phyloP scores from a whole-genome alignment of 352 stramenopile species.

The Phytopythium aichiense region DNA sequence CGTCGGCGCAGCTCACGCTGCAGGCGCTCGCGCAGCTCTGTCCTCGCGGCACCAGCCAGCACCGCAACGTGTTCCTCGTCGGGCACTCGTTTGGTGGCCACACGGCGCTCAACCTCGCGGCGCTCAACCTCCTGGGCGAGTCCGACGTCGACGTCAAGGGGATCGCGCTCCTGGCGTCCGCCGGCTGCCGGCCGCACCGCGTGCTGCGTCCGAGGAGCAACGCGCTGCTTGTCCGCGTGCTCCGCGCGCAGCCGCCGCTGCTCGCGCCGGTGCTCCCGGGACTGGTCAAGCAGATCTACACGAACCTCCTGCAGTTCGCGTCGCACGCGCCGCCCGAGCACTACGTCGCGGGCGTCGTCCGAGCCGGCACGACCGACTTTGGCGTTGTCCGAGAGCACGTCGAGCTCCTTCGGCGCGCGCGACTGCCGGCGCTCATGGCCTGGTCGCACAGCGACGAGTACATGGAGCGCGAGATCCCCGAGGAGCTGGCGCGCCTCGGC shows the following conservation, averaged over 20 bases:
- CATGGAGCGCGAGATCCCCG: constrained; percentile 37
- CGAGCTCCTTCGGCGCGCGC: constrained; percentile 5
- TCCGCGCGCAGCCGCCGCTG: constrained; percentile 18
- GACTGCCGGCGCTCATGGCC: constrained; percentile 32
- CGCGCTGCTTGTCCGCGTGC: constrained; percentile 22
- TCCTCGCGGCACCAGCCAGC: constrained; percentile 6
- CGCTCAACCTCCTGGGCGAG: constrained; percentile 16
- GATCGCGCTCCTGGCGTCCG: constrained; percentile 35
- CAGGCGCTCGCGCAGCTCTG: constrained; percentile 28
- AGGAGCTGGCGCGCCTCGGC: constrained; percentile 26
- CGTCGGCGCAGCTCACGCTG: constrained; percentile 24
- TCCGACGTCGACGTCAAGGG: constrained; percentile 16
- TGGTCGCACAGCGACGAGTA: constrained; percentile 46
- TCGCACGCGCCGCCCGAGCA: constrained; percentile 19
- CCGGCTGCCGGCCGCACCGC: constrained; percentile 38
- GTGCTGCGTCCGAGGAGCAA: constrained; percentile 31
- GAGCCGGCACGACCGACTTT: constrained; percentile 44
- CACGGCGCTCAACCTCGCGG: constrained; percentile 42
- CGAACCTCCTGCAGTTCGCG: constrained; percentile 28
- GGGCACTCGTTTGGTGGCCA: constrained; percentile 55
- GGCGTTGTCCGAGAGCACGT: constrained; percentile 27
- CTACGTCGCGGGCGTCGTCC: constrained; percentile 35
- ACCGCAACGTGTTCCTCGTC: constrained; percentile 33
- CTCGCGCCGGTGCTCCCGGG: constrained; percentile 9
- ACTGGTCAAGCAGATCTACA: constrained; percentile 36